These are phyloP conservation scores for Yamadazyma diospyri DNA, from an alignment of 1,139 yeast genomes.

Conservation along the genomic window DNA sequence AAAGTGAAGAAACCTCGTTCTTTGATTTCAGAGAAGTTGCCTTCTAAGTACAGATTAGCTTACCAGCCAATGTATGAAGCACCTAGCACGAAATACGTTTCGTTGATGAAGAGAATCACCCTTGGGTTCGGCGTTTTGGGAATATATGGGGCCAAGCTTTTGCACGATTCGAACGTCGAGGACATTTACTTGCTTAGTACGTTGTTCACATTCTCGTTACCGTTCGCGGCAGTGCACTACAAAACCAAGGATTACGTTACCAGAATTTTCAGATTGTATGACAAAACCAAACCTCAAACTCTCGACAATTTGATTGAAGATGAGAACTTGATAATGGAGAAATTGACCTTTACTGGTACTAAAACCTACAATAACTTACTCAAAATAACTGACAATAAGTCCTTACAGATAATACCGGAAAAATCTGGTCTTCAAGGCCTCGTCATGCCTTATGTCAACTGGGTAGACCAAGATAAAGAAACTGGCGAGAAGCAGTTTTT, in stretches of 20 bases:
- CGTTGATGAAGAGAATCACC: constrained; percentile 51
- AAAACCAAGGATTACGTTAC: constrained; percentile 68
- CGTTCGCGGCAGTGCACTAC: constrained; percentile 50
- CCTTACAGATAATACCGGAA: constrained; percentile 34
- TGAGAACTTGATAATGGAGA: constrained; percentile 68
- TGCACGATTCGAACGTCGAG: constrained; percentile 56
- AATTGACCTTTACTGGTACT: constrained; percentile 64
- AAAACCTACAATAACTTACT: constrained; percentile 61
- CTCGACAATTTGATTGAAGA: constrained; percentile 55
- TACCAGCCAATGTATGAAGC: constrained; percentile 55
- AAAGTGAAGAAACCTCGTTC: constrained; percentile 24
- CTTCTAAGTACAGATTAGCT: constrained; percentile 46
- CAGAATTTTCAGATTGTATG: constrained; percentile 67
- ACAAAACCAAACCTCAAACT: constrained; percentile 61
- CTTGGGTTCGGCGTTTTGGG: constrained; percentile 56
- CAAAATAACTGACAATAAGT: constrained; percentile 39
- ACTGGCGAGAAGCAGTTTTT: constrained; percentile 36
- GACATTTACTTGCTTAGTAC: constrained; percentile 49
- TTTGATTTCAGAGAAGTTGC: constrained; percentile 28
- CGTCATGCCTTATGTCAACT: constrained; percentile 55
- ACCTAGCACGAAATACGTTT: constrained; percentile 54
- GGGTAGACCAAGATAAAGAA: constrained; percentile 46
- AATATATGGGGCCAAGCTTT: constrained; percentile 50
- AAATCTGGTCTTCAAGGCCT: constrained; percentile 16
- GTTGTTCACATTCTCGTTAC: constrained; percentile 37